Base-by-base conservation (phyloP, 257 asterid species). In the Solanum bulbocastanum region DNA sequence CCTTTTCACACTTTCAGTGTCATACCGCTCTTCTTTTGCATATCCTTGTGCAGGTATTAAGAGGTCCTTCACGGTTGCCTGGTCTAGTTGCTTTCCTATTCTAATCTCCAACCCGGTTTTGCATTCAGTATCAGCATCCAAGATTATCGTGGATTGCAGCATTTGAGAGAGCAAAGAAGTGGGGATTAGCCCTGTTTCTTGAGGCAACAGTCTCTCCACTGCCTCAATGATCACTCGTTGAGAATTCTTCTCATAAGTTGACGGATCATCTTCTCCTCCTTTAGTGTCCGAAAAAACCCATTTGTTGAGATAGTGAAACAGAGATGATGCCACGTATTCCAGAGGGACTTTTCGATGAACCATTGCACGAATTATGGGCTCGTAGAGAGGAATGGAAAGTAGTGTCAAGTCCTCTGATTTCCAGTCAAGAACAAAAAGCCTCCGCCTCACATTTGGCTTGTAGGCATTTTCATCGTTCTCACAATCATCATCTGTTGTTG, bases 61-160 rank as follows among this genome's bases (percentile, higher is more conserved):
- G 22, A 97, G 90, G 83, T 96, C 98, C 5, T 90, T 84, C 0
- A 90, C 93, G 0, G 91, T 72, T 18, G 95, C 98, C 56, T 79
- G 87, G 0, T 93, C 95, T 84, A 96, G 86, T 33, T 95, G 98
- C 89, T 89, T 88, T 62, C 99, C 99, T 4, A 96, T 95, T 88
- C 94, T 90, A 5, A 74, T 16, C 88, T 97, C 99, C 74, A 97
- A 75, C 10, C 92, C 91, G 5, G 79, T 69, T 68, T 84, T 92
- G 92, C 99, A 97, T 12, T 93, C 98, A 0, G 25, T 30, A 6
- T 66, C 86, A 1, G 96, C 96, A 11, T 94, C 93, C 4, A 94
- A 74, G 16, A 83, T 88, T 46, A 93, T 74, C 10, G 99, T 95
- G 27, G 75, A 87, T 39, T 86, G 91, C 22, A 96, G 95, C 94